These are phyloP conservation scores for Thinopyrum elongatum DNA, from an alignment of 176 grass and related monocot species.

Conservation along the genomic window DNA sequence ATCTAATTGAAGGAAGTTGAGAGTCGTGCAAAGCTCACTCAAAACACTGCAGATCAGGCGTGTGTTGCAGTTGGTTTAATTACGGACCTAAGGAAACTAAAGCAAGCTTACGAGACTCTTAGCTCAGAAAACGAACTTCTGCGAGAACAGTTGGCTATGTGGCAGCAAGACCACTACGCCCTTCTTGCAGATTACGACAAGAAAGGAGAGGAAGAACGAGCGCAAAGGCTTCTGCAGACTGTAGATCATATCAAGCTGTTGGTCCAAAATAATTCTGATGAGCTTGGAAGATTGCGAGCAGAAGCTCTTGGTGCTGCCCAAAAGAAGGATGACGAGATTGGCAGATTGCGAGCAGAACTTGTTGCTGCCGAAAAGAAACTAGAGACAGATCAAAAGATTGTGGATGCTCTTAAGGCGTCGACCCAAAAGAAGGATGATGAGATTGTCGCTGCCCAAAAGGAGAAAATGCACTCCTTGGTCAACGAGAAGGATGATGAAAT, in stretches of 20 bases:
- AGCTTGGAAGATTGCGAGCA: too few species aligned
- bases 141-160: too few species aligned
- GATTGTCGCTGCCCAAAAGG: background rate
- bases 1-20: slow-evolving; percentile 21
- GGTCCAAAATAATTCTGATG: too few species aligned
- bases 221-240: slow-evolving; percentile 28
- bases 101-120: slow-evolving; percentile 40
- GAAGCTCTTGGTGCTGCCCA: background rate
- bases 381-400: too few species aligned
- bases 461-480: slow-evolving; percentile 23
- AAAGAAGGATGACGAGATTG: slow-evolving; percentile 40
- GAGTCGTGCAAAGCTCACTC: background rate
- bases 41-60: background rate
- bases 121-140: background rate
- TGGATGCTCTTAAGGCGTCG: too few species aligned
- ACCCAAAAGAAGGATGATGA: too few species aligned
- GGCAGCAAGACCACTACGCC: too few species aligned
- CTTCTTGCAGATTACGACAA: too few species aligned
- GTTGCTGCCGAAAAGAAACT: background rate
- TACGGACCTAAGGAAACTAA: slow-evolving; percentile 41
- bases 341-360: background rate
- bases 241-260: slow-evolving; percentile 25
- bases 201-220: slow-evolving; percentile 26
- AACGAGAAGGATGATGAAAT: slow-evolving; percentile 38
- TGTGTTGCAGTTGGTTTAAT: slow-evolving; percentile 1